Evolutionary conservation across 768 basidiomycete genomes (phyloP), one percentile per base, ranked within the genome.

Genomic region (Lactarius sp.): DNA sequence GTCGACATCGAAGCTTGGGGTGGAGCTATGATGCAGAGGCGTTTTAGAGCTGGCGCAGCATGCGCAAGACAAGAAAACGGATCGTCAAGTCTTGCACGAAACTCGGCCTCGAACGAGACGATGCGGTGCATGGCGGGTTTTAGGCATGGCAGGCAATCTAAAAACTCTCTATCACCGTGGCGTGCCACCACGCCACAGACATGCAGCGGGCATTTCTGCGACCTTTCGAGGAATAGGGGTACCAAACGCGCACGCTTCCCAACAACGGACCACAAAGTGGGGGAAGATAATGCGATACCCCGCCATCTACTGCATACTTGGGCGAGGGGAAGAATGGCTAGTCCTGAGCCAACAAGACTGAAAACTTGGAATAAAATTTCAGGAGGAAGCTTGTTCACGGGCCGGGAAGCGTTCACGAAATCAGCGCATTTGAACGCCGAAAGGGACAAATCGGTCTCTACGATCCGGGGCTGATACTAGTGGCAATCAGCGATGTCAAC

Each of bases 381-480:
- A 39, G 56, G 50, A 27, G 50, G 54, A 27, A 46, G 36, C 44
- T 16, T 44, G 51, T 52, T 39, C 8, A 27, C 16, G 51, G 42
- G 42, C 51, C 42, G 34, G 34, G 16, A 44, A 20, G 56, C 50
- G 36, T 56, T 56, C 49, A 12, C 13, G 3, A 49, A 22, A 5
- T 47, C 46, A 6, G 46, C 46, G n/a, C 2, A 16, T 41, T 37
- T 10, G 50, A 0, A 22, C 10, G 20, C 56, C 42, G 56, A 34
- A 52, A 52, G 56, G 56, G 56, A 57, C 42, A 62, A 39, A 9
- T 20, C 51, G 55, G 62, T 58, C 51, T 44, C 34, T 39, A 47
- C 41, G 42, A 31, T 5, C 18, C 50, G 56, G 12, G 22, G 7
- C 50, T 36, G 22, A 52, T 33, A 31, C n/a, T n/a, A 13, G 18